These are phyloP conservation scores for Trypanosoma avium DNA, from an alignment of 208 protist species.

Conservation along the genomic window DNA sequence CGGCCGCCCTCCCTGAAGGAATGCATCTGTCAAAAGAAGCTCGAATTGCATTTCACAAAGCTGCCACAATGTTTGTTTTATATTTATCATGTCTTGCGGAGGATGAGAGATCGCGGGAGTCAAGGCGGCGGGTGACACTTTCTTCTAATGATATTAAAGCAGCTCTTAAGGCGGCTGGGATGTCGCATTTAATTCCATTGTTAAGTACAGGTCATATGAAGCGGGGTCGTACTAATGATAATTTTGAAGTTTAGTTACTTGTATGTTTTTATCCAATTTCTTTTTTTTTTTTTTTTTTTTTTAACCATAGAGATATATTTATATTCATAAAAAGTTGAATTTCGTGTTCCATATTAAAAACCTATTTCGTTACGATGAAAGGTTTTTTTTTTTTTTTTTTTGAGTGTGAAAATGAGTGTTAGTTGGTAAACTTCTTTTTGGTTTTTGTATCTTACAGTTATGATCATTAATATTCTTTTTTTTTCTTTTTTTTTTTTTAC, in stretches of 20 bases:
- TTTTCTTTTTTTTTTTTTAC: not conserved
- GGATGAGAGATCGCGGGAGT: slow-evolving; percentile 43
- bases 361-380: too few relatives aligned
- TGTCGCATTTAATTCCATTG: slow-evolving; percentile 60
- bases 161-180: slow-evolving; percentile 67
- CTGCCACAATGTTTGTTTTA: slow-evolving; percentile 59
- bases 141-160: slow-evolving; percentile 60
- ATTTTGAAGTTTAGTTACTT: not conserved
- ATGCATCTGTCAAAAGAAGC: slow-evolving; percentile 71
- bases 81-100: slow-evolving; percentile 78
- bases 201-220: slow-evolving; percentile 48
- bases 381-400: too few relatives aligned
- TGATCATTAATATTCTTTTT: too few relatives aligned
- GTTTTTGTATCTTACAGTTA: too few relatives aligned
- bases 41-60: slow-evolving; percentile 76
- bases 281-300: not conserved
- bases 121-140: slow-evolving; percentile 57
- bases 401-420: too few relatives aligned
- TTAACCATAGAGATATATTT: not conserved
- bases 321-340: too few relatives aligned
- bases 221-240: slow-evolving; percentile 23
- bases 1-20: slow-evolving; percentile 50
- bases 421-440: too few relatives aligned
- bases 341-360: too few relatives aligned
- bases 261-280: not conserved